Base-by-base conservation (phyloP, 352 stramenopile species). In the Phytophthora crassamura region DNA sequence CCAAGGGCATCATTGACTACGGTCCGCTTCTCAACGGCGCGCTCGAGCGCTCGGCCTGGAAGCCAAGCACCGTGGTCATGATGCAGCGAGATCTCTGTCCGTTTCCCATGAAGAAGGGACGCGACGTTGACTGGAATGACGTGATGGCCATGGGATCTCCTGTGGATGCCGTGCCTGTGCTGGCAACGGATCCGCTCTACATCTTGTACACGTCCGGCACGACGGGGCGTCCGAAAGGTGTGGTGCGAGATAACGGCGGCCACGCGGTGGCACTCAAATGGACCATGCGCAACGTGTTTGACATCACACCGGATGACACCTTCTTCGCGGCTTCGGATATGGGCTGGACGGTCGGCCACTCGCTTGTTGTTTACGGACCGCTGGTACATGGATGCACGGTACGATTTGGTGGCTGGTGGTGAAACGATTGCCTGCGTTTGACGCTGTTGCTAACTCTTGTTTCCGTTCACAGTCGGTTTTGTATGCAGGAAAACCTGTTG, bases 341-440 rank as follows among this genome's bases (percentile, higher is more conserved):
- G 73, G 93, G 93, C 9, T 98, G 93, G 93, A 84, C 90, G 14
- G 87, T 97, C 12, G 91, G 91, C 7, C 91, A 98, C 72, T 88
- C 78, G 2, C 96, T 94, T 69, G 88, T 90, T 54, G 83, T 97
- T 0, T 98, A 98, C 67, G 93, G 83, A 18, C 91, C 93, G 14
- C 70, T 98, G 4, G 54, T 97, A 0, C 75, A 93, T 52, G 93
- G 90, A 25, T 94, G 85, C 59, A 94, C 86, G 59, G 78, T 84
- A 75, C 6, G 59, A 32, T 53, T 43, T 48, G 34, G 11, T 15
- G n/a, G 16, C 16, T 55, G 55, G 20, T 5, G 25, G 12, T 15
- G 22, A n/a, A 20, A 10, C 38, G 20, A 7, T 9, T 15, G 14
- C n/a, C 46, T 57, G 16, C 8, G 10, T 10, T n/a, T 52, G 49